Conservation (phyloP, 2,329 filamentous ascomycete species). For the Diplodia seriata region DNA sequence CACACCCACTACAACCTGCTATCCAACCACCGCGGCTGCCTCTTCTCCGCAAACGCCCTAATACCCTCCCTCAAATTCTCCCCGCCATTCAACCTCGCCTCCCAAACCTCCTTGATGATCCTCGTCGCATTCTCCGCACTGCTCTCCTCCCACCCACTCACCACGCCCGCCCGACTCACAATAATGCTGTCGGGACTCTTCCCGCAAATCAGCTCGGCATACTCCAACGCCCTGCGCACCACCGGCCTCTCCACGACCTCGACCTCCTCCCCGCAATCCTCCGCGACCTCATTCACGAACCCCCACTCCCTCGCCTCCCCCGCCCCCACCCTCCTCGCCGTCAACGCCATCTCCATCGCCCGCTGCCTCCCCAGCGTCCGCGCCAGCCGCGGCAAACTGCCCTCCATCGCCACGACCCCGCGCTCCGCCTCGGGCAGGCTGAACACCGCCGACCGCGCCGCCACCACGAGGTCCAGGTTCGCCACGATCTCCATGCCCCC, state of each 20-base stretch:
- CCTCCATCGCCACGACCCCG: constrained; percentile 39
- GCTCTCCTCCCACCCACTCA: constrained; percentile 44
- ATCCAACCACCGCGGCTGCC: constrained; percentile 10
- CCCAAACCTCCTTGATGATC: constrained; percentile 11
- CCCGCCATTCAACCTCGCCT: constrained; percentile 1
- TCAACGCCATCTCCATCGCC: constrained; percentile 41
- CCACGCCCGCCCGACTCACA: constrained; percentile 46
- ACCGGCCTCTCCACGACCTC: constrained; percentile 31
- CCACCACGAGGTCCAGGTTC: constrained; percentile 42
- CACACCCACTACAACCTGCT: background rate
- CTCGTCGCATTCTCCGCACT: constrained; percentile 45
- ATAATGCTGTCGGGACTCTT: constrained; percentile 50
- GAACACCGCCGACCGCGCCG: constrained; percentile 38
- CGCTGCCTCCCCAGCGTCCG: constrained; percentile 40
- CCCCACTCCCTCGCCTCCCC: constrained; percentile 38
- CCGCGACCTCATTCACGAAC: constrained; percentile 39
- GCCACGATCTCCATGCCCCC: constrained; percentile 39
- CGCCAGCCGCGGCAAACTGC: constrained; percentile 39
- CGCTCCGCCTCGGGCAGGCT: constrained; percentile 41
- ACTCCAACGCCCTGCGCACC: constrained; percentile 46
- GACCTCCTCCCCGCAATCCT: constrained; percentile 17
- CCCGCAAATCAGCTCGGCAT: constrained; percentile 45
- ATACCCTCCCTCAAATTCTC: constrained; percentile 21
- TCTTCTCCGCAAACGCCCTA: constrained; percentile 26
- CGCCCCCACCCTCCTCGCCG: constrained; percentile 37